phyloP scores from a whole-genome alignment of 306 rosid genomes.

The Dalbergia cochinchinensis region DNA sequence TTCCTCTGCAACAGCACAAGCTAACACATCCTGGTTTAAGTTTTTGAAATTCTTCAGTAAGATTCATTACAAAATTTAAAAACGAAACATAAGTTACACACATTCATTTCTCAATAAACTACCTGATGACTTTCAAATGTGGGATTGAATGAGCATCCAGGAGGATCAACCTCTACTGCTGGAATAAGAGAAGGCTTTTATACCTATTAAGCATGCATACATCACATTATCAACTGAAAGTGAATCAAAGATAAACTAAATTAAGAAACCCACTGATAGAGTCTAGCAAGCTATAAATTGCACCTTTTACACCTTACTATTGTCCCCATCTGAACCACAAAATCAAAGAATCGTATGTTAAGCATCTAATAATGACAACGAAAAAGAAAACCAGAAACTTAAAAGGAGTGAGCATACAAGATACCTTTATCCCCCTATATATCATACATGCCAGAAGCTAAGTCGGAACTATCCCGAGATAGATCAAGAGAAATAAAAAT shows the following conservation, averaged over 20 bases:
- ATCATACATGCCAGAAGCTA: slow-evolving; percentile 59
- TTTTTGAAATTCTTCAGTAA: neutral
- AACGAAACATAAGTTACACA: neutral
- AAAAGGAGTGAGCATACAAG: neutral
- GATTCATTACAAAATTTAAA: slow-evolving; percentile 6
- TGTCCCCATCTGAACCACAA: slow-evolving; percentile 56
- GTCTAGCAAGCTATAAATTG: neutral
- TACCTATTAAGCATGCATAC: slow-evolving; percentile 45
- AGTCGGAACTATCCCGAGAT: slow-evolving; percentile 55
- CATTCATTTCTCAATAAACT: slow-evolving; percentile 35
- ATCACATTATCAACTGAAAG: slow-evolving; percentile 40
- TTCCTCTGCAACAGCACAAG: slow-evolving; percentile 88
- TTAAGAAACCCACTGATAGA: slow-evolving; percentile 8
- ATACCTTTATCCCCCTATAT: slow-evolving; percentile 81
- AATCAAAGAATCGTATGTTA: slow-evolving; percentile 34
- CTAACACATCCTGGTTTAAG: slow-evolving; percentile 75
- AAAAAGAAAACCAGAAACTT: slow-evolving; percentile 14
- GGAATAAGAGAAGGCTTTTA: slow-evolving; percentile 76
- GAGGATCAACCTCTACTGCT: slow-evolving; percentile 94
- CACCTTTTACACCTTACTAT: slow-evolving; percentile 67
- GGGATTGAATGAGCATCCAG: slow-evolving; percentile 92
- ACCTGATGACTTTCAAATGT: slow-evolving; percentile 88
- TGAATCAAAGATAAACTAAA: slow-evolving; percentile 6
- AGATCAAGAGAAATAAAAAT: slow-evolving; percentile 21
- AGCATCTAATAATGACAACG: slow-evolving; percentile 33